Evolutionary conservation across 331 rosid genomes (phyloP), one percentile per base, ranked within the genome.

Genomic region (Stylosanthes scabra): DNA sequence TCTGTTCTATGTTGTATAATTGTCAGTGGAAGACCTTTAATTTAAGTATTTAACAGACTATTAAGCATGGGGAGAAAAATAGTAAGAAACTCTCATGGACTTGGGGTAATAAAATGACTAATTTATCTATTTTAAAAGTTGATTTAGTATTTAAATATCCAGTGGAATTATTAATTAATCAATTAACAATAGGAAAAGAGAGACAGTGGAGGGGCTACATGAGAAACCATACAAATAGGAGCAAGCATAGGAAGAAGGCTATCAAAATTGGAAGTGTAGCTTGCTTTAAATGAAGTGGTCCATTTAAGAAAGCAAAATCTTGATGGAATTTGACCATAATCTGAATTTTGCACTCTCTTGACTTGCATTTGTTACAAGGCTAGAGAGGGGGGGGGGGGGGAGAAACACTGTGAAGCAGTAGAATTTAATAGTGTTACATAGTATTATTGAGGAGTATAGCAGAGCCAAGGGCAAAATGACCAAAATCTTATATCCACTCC

Each of bases 391-490:
- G 3, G 3, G 3, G 59, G 71, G 59, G 37, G 5, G 3, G 3
- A 31, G 3, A 67, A 73, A 8, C 72, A 82, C 86, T 70, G 68
- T 70, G 62, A 15, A 52, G 4, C 10, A 1, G 59, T 64, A 59
- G 14, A 16, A 58, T 29, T 54, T 28, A 66, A 66, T 54, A 74
- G 64, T 68, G 37, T 3, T 31, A 31, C 5, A 31, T 31, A 62
- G 45, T 49, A 83, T 77, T 68, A 76, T 80, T 72, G 77, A 58
- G 56, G 64, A 58, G 67, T 59, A 76, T 62, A 68, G 67, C 64
- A 76, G 66, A 68, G 69, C 40, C 65, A 80, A 68, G 66, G 16
- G 62, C 49, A 73, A 79, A 80, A 44, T 71, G 79, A 78, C 61
- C 74, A 78, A 78, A 78, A 71, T 31, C 37, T 34, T 47, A 59